phyloP scores from a whole-genome alignment of 345 rosid genomes.

The Stellera chamaejasme region DNA sequence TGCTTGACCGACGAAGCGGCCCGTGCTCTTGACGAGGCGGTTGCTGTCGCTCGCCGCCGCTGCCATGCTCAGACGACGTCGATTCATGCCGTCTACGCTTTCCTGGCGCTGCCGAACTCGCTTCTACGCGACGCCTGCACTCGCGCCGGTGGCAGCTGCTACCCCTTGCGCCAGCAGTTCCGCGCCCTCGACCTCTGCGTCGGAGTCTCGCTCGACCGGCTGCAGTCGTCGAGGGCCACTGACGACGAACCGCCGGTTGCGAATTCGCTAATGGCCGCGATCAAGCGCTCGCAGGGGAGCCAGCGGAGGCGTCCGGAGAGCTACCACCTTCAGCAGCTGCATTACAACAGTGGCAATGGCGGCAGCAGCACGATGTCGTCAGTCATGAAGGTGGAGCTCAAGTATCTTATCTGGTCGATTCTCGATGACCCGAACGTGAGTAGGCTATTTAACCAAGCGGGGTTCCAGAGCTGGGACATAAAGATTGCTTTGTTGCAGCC shows the following conservation, averaged over 20 bases:
- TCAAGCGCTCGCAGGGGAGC: constrained; percentile 84
- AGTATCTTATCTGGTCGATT: constrained; percentile 46
- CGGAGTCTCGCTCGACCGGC: constrained; percentile 55
- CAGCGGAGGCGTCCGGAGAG: constrained; percentile 85
- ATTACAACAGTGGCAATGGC: constrained; percentile 20
- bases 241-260: constrained; percentile 60
- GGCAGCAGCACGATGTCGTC: constrained; percentile 23
- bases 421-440: constrained; percentile 72
- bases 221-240: constrained; percentile 29
- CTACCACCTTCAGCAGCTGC: constrained; percentile 55
- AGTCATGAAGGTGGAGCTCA: constrained; percentile 53
- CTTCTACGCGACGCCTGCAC: constrained; percentile 56
- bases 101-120: constrained; percentile 43
- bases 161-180: constrained; percentile 46
- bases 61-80: constrained; percentile 66
- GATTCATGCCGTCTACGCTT: constrained; percentile 58
- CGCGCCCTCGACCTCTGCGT: constrained; percentile 58
- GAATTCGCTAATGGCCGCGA: constrained; percentile 90
- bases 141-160: constrained; percentile 32
- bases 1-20: constrained; percentile 61
- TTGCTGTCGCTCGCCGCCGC: constrained; percentile 55
- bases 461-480: constrained; percentile 56
- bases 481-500: constrained; percentile 58
- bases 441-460: constrained; percentile 57
- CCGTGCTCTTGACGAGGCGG: constrained; percentile 59